Conservation (phyloP, 306 rosid species). For the Begonia peltatifolia region DNA sequence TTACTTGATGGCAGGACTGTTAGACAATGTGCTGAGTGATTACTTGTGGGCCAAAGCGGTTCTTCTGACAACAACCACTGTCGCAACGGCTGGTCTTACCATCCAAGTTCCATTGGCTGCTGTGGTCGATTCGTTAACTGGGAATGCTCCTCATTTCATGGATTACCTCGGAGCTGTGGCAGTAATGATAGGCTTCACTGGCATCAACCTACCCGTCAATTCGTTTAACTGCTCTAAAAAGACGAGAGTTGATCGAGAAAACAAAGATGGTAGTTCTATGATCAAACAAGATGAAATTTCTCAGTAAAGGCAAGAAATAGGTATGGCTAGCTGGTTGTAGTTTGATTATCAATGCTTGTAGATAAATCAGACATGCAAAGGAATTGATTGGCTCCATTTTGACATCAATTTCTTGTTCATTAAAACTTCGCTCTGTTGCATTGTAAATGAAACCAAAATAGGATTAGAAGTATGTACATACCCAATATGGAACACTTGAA, state of each 20-base stretch:
- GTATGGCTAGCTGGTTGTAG: no score
- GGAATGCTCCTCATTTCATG: slow-evolving; percentile 60
- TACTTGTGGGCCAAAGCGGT: slow-evolving; percentile 97
- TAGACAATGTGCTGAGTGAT: slow-evolving; percentile 92
- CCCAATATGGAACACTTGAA: no score
- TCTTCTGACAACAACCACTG: slow-evolving; percentile 88
- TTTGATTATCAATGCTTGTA: no score
- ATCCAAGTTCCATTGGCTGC: slow-evolving; percentile 97
- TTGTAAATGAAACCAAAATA: no score
- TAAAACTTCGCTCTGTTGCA: no score
- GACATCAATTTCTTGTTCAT: no score
- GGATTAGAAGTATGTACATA: no score
- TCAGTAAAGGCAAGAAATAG: no score
- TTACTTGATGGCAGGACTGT: slow-evolving; percentile 32
- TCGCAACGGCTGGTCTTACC: slow-evolving; percentile 91
- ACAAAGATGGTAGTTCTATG: no score
- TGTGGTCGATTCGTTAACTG: slow-evolving; percentile 57
- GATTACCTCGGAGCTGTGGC: slow-evolving; percentile 75
- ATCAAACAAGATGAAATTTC: no score
- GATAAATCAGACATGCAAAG: no score
- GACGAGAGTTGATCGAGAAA: slow-evolving; percentile 13
- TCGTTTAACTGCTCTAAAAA: slow-evolving; percentile 28
- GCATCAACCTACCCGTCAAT: slow-evolving; percentile 68
- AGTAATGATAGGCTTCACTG: slow-evolving; percentile 75
- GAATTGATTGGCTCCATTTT: no score